These are phyloP conservation scores for Hypoxylon sp. DNA, from an alignment of 2,329 filamentous ascomycete genomes.

Conservation along the genomic window DNA sequence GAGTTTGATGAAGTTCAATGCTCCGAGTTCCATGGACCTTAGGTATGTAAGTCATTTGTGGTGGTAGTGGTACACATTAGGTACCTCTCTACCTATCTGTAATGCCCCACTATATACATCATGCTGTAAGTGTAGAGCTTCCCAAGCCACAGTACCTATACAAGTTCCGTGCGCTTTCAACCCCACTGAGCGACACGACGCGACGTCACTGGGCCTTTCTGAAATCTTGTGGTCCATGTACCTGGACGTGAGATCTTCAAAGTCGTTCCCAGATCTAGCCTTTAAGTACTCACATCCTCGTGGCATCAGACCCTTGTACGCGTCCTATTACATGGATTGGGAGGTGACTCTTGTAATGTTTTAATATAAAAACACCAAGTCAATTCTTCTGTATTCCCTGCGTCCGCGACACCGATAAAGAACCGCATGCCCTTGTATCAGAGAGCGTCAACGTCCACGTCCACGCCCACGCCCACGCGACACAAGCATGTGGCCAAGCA, in stretches of 20 bases:
- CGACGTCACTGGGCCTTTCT: conserved; percentile 43
- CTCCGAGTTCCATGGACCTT: too few relatives aligned
- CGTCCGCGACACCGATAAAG: conserved; percentile 24
- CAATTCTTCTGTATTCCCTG: conserved; percentile 17
- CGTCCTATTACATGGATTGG: conserved; percentile 19
- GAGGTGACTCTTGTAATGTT: conserved; percentile 15
- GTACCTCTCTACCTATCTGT: neutral
- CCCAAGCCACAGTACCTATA: conserved; percentile 5
- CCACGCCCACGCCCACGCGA: conserved; percentile 40
- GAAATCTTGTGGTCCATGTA: conserved; percentile 21
- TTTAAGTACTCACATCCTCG: conserved; percentile 7
- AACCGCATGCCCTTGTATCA: conserved; percentile 32
- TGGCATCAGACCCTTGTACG: conserved; percentile 21
- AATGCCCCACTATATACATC: neutral
- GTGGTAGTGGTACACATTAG: neutral
- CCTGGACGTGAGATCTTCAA: conserved; percentile 31
- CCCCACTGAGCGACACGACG: conserved; percentile 40
- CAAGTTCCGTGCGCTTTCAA: conserved; percentile 11
- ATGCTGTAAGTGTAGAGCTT: neutral
- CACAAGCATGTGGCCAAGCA: conserved; percentile 67
- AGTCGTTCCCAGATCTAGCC: conserved; percentile 31
- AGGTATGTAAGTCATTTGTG: neutral
- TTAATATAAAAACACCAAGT: conserved; percentile 15
- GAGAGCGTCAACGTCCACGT: conserved; percentile 13
- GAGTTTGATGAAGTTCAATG: too few relatives aligned